A percentile compares a stretch with the other conserved stretches of the same genome.
Conservation (phyloP, 1,139 yeast genomes). For the Saccharomyces hybrid region DNA sequence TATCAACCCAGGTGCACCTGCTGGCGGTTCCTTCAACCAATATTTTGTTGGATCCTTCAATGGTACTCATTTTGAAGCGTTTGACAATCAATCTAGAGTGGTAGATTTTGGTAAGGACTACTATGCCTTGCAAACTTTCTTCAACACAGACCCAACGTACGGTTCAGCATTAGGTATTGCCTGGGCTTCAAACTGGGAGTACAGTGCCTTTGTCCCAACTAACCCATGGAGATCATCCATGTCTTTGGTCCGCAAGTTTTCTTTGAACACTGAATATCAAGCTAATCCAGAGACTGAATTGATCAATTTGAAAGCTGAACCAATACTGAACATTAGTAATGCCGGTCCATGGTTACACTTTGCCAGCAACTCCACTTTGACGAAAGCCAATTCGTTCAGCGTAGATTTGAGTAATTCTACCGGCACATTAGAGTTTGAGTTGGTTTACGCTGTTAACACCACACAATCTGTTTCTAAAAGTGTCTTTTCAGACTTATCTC, state of each 20-base stretch:
- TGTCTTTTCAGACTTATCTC: constrained; percentile 12
- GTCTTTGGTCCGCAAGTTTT: constrained; percentile 31
- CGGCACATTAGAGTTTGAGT: constrained; percentile 9
- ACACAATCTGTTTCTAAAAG: constrained; percentile 7
- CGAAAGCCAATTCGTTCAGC: background rate
- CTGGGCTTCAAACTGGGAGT: constrained; percentile 39
- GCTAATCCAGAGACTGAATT: constrained; percentile 24
- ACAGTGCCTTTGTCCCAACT: constrained; percentile 32
- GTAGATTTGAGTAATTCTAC: background rate
- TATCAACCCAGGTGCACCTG: constrained; percentile 36
- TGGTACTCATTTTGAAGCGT: constrained; percentile 33
- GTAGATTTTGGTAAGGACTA: constrained; percentile 35
- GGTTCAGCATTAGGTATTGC: constrained; percentile 31
- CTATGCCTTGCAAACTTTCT: constrained; percentile 34
- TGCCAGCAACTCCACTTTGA: background rate
- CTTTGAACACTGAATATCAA: constrained; percentile 21
- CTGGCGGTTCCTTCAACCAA: constrained; percentile 35
- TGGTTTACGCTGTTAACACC: constrained; percentile 14
- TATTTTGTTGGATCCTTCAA: constrained; percentile 38
- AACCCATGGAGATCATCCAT: constrained; percentile 32
- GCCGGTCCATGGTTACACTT: background rate
- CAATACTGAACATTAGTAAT: constrained; percentile 13
- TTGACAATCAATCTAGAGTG: constrained; percentile 25
- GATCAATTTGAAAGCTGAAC: constrained; percentile 23
- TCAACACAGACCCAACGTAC: constrained; percentile 17